Conservation (phyloP, 805 yeast species). For the Suhomyces vadensis region DNA sequence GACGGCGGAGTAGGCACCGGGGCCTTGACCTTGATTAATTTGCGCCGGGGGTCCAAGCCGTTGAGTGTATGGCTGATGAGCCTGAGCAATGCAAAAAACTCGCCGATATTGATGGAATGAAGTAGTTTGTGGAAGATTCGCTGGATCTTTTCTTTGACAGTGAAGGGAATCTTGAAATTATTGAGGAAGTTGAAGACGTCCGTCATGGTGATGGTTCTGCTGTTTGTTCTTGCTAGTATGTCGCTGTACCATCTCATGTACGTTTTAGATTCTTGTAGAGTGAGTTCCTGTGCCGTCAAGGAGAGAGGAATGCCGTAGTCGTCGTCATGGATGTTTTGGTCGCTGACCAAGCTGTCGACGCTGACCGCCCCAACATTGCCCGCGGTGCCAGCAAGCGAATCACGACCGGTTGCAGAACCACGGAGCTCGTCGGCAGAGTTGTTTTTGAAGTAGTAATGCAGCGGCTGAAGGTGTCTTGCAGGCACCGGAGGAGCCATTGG, state of each 20-base stretch:
- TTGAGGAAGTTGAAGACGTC: conserved; percentile 80
- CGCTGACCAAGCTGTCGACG: conserved; percentile 15
- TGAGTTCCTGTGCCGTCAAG: conserved; percentile 63
- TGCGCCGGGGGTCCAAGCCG: conserved; percentile 55
- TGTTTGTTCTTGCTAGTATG: conserved; percentile 68
- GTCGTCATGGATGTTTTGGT: conserved; percentile 13
- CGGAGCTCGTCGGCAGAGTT: conserved; percentile 17
- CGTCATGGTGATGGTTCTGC: conserved; percentile 62
- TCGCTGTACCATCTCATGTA: conserved; percentile 94
- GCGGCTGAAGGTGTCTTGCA: conserved; percentile 17
- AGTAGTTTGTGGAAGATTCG: conserved; percentile 52
- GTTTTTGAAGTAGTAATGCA: conserved; percentile 12
- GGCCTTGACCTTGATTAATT: conserved; percentile 53
- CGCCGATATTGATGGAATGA: conserved; percentile 75
- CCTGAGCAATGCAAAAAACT: conserved; percentile 84
- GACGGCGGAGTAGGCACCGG: conserved; percentile 80
- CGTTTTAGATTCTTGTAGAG: conserved; percentile 77
- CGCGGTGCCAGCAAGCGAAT: background rate
- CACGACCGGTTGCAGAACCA: too few relatives aligned
- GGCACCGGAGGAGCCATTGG: conserved; percentile 11
- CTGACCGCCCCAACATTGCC: conserved; percentile 3
- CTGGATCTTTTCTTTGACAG: conserved; percentile 50
- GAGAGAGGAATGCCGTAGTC: conserved; percentile 59
- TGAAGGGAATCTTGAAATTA: conserved; percentile 67
- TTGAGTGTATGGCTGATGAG: conserved; percentile 70